These are phyloP conservation scores for Lumnitzera racemosa DNA, from an alignment of 345 rosid species.

Conservation along the genomic window DNA sequence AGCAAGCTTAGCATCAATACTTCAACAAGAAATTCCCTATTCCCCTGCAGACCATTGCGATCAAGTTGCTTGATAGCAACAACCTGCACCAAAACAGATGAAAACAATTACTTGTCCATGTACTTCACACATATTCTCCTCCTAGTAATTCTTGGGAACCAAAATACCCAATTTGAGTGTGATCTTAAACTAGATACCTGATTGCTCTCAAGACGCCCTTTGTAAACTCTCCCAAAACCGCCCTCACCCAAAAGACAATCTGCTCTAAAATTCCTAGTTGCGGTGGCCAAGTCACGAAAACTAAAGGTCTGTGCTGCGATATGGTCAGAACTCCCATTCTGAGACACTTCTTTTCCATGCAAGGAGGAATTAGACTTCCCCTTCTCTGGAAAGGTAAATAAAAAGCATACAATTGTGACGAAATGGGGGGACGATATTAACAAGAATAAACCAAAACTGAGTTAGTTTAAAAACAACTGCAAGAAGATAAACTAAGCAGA, in stretches of 20 bases:
- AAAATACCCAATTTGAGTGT: not conserved
- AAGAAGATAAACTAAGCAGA: no score
- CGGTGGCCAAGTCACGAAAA: constrained; percentile 70
- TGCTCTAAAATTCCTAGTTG: constrained; percentile 71
- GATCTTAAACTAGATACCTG: constrained; percentile 37
- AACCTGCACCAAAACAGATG: constrained; percentile 32
- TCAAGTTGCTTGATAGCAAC: constrained; percentile 93
- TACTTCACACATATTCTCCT: not conserved
- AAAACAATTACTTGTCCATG: constrained; percentile 2
- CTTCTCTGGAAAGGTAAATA: constrained; percentile 30
- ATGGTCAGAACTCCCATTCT: constrained; percentile 38
- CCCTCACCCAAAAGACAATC: constrained; percentile 87
- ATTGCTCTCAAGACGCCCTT: constrained; percentile 54
- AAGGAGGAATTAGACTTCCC: constrained; percentile 21
- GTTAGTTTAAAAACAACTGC: no score
- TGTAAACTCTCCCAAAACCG: constrained; percentile 84
- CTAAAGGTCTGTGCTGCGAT: constrained; percentile 64
- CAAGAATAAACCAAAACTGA: no score
- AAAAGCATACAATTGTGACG: not conserved
- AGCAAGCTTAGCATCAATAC: constrained; percentile 82
- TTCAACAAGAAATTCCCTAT: constrained; percentile 86
- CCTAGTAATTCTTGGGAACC: not conserved
- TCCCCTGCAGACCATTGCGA: constrained; percentile 84
- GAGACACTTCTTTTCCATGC: constrained; percentile 29
- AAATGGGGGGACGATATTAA: not conserved